Conservation (phyloP, 169 alveolate genomes). For the Babesia sp. region DNA sequence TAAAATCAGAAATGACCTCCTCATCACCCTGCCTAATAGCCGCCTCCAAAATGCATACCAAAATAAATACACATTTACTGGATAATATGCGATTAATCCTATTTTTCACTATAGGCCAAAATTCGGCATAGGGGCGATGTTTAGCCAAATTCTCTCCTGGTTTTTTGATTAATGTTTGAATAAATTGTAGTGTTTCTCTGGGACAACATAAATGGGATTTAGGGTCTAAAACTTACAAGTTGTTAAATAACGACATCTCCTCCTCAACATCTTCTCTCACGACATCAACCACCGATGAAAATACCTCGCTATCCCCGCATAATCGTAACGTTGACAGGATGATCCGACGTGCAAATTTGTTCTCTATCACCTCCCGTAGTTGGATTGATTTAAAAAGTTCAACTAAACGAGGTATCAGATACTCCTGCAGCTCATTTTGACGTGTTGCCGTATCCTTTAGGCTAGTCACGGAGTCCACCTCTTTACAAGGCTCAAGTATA, state of each 20-base stretch:
- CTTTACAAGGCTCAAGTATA: slow-evolving; percentile 27
- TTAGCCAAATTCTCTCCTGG: slow-evolving; percentile 21
- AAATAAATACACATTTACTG: slow-evolving; percentile 37
- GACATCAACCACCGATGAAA: slow-evolving; percentile 23
- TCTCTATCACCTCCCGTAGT: slow-evolving; percentile 29
- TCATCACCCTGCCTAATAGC: slow-evolving; percentile 13
- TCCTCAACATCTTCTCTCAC: slow-evolving; percentile 24
- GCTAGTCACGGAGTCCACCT: slow-evolving; percentile 41
- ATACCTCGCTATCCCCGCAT: slow-evolving; percentile 26
- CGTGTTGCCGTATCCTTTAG: slow-evolving; percentile 46
- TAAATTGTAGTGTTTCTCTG: slow-evolving; percentile 37
- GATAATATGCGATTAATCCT: slow-evolving; percentile 17
- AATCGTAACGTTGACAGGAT: slow-evolving; percentile 18
- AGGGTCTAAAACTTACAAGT: slow-evolving; percentile 31
- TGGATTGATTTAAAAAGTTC: slow-evolving; percentile 32
- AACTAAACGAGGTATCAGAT: slow-evolving; percentile 39
- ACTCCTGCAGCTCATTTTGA: slow-evolving; percentile 43
- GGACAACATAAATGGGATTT: not conserved
- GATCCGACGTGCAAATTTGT: slow-evolving; percentile 31
- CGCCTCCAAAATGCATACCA: slow-evolving; percentile 57
- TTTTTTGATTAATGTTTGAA: slow-evolving; percentile 52
- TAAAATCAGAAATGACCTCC: slow-evolving; percentile 32
- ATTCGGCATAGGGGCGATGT: slow-evolving; percentile 6
- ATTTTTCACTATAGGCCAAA: slow-evolving; percentile 46
- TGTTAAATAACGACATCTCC: slow-evolving; percentile 25